Percentiles rank a stretch among this genome's conserved stretches.
Evolutionary conservation across 371 early-diverging fungal genomes (phyloP).

Genomic region (Haplosporangium sp.): DNA sequence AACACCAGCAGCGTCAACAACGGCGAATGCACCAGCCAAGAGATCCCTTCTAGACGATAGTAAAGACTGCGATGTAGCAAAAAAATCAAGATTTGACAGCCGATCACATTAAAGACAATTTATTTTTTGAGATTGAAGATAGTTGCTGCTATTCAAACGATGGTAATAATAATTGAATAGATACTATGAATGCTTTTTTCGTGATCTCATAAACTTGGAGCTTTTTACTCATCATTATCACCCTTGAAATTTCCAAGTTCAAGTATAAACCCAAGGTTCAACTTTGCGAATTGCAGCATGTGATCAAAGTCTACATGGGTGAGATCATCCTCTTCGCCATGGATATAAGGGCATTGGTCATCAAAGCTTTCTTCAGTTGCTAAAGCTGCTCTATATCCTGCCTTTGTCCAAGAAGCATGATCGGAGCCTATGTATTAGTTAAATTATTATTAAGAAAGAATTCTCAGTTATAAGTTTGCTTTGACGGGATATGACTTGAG

Average conservation of each 20-base stretch:
- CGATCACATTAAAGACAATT: not conserved
- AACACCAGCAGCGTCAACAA: not conserved
- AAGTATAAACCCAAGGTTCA: conserved; percentile 86
- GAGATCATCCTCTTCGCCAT: conserved; percentile 77
- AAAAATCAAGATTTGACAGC: conserved; percentile 46
- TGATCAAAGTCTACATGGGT: conserved; percentile 86
- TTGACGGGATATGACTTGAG: not conserved
- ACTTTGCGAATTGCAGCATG: conserved; percentile 85
- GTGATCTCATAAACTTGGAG: too few species aligned
- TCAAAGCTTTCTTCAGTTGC: conserved; percentile 85
- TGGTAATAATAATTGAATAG: too few species aligned
- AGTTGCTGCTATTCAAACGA: too few species aligned
- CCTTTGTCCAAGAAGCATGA: conserved; percentile 92
- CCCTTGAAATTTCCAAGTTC: conserved; percentile 72
- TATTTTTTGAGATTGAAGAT: too few species aligned
- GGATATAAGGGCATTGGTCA: conserved; percentile 78
- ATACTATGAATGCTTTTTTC: too few species aligned
- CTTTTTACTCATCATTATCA: too few species aligned
- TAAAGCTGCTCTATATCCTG: conserved; percentile 88
- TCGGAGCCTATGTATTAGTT: conserved; percentile 64
- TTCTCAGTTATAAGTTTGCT: not conserved
- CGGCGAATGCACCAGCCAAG: conserved; percentile 22
- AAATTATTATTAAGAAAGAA: too few species aligned
- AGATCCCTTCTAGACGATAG: conserved; percentile 63
- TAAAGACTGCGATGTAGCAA: conserved; percentile 60